A percentile compares a stretch with the other conserved stretches of the same genome.
These are phyloP conservation scores for Pyrenochaeta sp. DNA, from an alignment of 2,329 filamentous ascomycete species.

Conservation along the genomic window DNA sequence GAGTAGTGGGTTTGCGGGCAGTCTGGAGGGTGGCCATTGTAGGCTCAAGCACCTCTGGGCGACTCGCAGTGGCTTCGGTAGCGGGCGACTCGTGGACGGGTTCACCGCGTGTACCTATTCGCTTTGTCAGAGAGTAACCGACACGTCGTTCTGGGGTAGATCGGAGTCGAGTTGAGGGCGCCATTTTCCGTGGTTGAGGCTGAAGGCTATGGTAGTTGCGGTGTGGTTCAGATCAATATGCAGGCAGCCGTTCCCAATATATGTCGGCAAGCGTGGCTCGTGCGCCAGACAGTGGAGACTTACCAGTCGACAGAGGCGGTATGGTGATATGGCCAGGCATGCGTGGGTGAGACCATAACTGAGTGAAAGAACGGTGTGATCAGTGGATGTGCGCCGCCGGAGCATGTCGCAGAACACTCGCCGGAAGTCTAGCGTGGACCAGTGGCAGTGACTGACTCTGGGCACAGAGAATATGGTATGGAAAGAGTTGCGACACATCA, in stretches of 20 bases:
- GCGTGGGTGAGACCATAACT: neutral
- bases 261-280: neutral
- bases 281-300: neutral
- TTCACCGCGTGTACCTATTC: slow-evolving; percentile 1
- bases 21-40: neutral
- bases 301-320: neutral
- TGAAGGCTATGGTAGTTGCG: neutral
- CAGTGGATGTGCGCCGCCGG: no score
- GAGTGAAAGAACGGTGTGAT: no score
- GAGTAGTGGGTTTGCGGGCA: neutral
- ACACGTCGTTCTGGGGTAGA: slow-evolving; percentile 10
- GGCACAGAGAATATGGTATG: no score
- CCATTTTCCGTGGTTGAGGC: slow-evolving; percentile 14
- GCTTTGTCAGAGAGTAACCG: slow-evolving; percentile 6
- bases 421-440: no score
- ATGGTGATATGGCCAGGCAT: neutral
- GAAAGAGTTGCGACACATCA: no score
- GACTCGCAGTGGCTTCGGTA: neutral
- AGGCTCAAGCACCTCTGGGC: neutral
- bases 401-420: no score
- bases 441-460: no score
- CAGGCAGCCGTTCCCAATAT: neutral
- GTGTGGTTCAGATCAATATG: neutral
- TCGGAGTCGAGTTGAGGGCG: slow-evolving; percentile 17
- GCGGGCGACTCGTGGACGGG: slow-evolving; percentile 5